Conservation (phyloP, 306 rosid genomes). For the barrel medic (Medicago truncatula) region DNA sequence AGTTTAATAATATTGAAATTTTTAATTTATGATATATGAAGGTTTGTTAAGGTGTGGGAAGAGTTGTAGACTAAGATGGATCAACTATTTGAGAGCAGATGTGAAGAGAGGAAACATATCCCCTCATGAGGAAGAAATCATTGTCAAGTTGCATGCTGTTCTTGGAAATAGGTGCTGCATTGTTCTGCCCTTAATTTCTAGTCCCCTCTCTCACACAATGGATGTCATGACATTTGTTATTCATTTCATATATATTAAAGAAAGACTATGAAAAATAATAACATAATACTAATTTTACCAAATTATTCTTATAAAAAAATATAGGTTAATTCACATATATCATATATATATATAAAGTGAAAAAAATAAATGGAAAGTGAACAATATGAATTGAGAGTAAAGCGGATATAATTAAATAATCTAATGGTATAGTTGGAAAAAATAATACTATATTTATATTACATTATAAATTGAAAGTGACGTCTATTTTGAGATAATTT, state of each 20-base stretch:
- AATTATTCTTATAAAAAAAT: too few relatives aligned
- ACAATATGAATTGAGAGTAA: neutral
- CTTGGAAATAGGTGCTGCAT: conserved; percentile 72
- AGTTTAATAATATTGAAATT: neutral
- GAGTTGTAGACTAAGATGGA: conserved; percentile 57
- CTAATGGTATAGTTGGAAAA: neutral
- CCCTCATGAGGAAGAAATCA: conserved; percentile 77
- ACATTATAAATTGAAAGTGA: neutral
- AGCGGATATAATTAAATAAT: neutral
- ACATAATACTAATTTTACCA: too few relatives aligned
- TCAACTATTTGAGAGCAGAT: conserved; percentile 66
- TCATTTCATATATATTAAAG: neutral
- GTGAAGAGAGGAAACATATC: conserved; percentile 91
- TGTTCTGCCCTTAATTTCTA: neutral
- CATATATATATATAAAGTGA: neutral
- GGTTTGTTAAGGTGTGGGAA: conserved; percentile 81
- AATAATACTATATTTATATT: too few relatives aligned
- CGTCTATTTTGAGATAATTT: neutral
- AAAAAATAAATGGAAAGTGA: neutral
- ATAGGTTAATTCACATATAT: neutral
- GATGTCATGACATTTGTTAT: neutral
- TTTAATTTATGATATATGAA: conserved; percentile 19
- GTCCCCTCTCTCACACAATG: neutral
- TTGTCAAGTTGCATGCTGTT: conserved; percentile 71
- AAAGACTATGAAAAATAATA: neutral